Evolutionary conservation across 768 basidiomycete genomes (phyloP).

Genomic region (Lactarius pseudohatsudake): DNA sequence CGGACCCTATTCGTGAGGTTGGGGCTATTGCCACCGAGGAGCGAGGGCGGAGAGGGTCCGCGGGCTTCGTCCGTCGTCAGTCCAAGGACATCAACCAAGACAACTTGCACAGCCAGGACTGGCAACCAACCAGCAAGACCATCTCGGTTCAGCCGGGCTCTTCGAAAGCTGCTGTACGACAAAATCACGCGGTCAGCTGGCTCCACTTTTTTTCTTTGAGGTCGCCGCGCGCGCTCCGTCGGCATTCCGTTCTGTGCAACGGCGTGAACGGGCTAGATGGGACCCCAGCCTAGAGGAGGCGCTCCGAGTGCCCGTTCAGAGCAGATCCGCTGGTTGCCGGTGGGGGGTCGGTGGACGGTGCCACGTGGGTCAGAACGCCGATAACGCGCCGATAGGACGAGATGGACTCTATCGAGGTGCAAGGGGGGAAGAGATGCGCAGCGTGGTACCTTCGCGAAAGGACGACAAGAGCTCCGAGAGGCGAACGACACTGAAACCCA

Average conservation of each 20-base stretch:
- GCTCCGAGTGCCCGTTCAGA: neutral
- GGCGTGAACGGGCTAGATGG: too few species aligned
- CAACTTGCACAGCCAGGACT: neutral
- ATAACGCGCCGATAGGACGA: neutral
- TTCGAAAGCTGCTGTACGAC: neutral
- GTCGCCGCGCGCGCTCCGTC: neutral
- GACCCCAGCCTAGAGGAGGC: neutral
- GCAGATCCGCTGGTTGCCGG: neutral
- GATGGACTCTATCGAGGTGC: neutral
- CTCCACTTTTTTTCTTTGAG: too few species aligned
- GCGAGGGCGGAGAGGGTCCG: neutral
- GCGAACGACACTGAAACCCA: neutral
- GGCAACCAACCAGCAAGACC: constrained; percentile 1
- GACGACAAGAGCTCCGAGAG: neutral
- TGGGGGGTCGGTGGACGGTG: neutral
- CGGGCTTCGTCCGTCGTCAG: constrained; percentile 1
- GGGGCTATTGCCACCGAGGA: constrained; percentile 1
- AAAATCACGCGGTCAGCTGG: too few species aligned
- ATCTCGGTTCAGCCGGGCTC: neutral
- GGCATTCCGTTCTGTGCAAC: neutral
- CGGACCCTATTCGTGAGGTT: neutral
- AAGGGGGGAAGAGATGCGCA: neutral
- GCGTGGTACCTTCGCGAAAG: neutral
- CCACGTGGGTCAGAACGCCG: neutral
- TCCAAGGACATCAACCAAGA: neutral